Percentiles rank a stretch among this genome's conserved stretches.
Evolutionary conservation across 331 rosid genomes (phyloP).

Genomic region (Erythrophleum ivorense): DNA sequence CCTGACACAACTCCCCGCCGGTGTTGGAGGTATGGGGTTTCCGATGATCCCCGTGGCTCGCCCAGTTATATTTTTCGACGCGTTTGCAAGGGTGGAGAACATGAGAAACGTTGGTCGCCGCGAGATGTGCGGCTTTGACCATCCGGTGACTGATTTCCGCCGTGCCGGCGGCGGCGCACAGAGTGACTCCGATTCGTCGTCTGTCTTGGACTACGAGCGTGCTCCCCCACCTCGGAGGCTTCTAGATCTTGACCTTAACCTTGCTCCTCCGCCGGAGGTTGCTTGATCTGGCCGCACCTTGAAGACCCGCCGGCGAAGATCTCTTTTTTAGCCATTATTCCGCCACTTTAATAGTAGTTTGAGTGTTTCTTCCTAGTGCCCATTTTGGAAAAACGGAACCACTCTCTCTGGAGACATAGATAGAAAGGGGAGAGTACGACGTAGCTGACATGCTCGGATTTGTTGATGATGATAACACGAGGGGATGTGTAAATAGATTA

Average conservation of each 20-base stretch:
- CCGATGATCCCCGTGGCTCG: constrained; percentile 41
- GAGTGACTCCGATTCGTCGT: constrained; percentile 64
- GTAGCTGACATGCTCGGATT: constrained; percentile 44
- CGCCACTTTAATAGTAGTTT: background rate
- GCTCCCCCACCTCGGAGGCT: constrained; percentile 31
- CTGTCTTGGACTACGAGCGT: constrained; percentile 54
- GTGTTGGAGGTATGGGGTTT: background rate
- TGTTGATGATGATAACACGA: constrained; percentile 28
- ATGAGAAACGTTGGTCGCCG: constrained; percentile 34
- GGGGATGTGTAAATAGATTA: constrained; percentile 47
- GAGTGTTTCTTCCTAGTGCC: background rate
- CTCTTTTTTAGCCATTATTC: background rate
- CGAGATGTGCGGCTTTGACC: constrained; percentile 51
- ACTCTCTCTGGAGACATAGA: background rate
- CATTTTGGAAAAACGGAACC: constrained; percentile 21
- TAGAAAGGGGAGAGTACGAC: background rate
- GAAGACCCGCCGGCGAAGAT: constrained; percentile 1
- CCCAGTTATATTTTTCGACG: constrained; percentile 59
- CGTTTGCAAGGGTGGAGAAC: constrained; percentile 51
- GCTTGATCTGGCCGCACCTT: constrained; percentile 51
- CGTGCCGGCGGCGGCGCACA: constrained; percentile 27
- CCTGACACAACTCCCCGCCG: constrained; percentile 39
- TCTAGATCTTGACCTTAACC: constrained; percentile 77
- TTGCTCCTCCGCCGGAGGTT: constrained; percentile 65
- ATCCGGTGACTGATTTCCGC: background rate